These are phyloP conservation scores for Croton setiger DNA, from an alignment of 441 rosid species.

Conservation along the genomic window DNA sequence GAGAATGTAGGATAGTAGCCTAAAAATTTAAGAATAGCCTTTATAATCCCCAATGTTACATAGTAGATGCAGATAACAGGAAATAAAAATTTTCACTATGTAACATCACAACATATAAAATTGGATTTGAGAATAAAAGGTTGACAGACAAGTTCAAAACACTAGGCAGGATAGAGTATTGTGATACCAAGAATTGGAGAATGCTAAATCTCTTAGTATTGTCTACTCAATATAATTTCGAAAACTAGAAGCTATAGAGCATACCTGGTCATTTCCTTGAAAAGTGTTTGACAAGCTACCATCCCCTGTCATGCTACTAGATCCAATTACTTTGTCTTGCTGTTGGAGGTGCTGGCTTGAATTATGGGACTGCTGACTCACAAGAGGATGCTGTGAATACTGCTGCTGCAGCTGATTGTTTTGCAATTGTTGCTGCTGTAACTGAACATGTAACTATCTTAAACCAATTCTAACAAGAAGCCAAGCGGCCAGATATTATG, in stretches of 20 bases:
- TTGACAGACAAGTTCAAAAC: background rate
- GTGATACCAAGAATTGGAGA: background rate
- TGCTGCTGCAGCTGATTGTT: conserved; percentile 43
- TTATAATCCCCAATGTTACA: background rate
- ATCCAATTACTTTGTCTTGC: conserved; percentile 61
- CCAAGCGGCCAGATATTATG: background rate
- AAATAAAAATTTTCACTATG: background rate
- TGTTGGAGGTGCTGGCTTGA: conserved; percentile 52
- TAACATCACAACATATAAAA: background rate
- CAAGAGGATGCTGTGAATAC: conserved; percentile 50
- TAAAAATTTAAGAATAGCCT: background rate
- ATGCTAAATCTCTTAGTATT: background rate
- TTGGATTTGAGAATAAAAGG: background rate
- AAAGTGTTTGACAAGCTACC: conserved; percentile 69
- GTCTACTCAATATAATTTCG: background rate
- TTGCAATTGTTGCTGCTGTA: conserved; percentile 40
- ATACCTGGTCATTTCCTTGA: conserved; percentile 80
- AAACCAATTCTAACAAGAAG: conserved; percentile 15
- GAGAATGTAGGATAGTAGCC: background rate
- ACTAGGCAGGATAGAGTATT: background rate
- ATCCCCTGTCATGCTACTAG: conserved; percentile 57
- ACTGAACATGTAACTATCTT: conserved; percentile 19
- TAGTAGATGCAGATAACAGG: background rate
- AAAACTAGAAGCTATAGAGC: conserved; percentile 9
- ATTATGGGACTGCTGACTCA: conserved; percentile 59